A percentile compares a stretch with the other conserved stretches of the same genome.
Conservation (phyloP, 2,329 filamentous ascomycete species). For the Botrytis deweyae region DNA sequence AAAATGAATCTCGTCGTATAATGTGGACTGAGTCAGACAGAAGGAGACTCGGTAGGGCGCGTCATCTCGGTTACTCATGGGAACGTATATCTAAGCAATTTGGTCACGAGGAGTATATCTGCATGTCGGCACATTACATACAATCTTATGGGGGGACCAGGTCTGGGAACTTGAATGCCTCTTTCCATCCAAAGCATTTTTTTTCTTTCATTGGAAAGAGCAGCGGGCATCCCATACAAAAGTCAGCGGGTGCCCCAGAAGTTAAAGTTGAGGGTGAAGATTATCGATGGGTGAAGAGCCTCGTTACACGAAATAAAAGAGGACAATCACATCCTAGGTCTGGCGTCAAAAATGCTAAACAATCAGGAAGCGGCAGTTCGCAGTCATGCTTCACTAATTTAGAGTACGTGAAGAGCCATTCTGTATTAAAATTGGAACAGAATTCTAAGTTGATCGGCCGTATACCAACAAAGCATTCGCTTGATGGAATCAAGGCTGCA, state of each 20-base stretch:
- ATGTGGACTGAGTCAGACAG: background rate
- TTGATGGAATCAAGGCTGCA: background rate
- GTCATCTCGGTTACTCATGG: slow-evolving; percentile 9
- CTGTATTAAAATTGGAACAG: no score
- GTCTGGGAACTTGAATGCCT: background rate
- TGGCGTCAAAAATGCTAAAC: background rate
- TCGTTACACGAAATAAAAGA: background rate
- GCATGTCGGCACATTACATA: slow-evolving; percentile 9
- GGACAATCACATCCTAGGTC: background rate
- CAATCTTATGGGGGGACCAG: background rate
- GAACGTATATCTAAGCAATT: background rate
- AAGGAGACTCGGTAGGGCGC: background rate
- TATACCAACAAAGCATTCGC: background rate
- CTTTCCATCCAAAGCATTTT: background rate
- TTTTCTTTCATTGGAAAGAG: background rate
- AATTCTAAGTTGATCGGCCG: no score
- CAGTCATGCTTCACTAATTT: background rate
- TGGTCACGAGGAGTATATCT: background rate
- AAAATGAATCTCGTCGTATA: background rate
- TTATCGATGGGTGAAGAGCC: background rate
- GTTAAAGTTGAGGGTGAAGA: background rate
- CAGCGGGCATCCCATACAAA: background rate
- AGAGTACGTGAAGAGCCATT: background rate
- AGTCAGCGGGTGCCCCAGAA: background rate
- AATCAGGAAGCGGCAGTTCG: background rate